A percentile compares a stretch with the other conserved stretches of the same genome.
phyloP scores from a whole-genome alignment of 495 filamentous ascomycete species.

The Acidiella bohemica region DNA sequence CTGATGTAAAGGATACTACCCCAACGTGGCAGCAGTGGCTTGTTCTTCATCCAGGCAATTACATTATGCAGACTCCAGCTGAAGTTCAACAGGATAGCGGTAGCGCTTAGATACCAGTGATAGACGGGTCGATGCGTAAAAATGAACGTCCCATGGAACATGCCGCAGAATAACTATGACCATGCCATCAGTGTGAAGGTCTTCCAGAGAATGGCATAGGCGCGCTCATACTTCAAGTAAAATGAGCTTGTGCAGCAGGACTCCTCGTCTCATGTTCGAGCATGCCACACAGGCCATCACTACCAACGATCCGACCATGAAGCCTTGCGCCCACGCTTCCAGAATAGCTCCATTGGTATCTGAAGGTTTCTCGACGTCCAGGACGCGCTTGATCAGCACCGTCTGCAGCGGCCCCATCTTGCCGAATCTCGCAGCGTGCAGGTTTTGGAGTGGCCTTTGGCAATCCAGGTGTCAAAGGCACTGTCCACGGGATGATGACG shows the following conservation, averaged over 20 bases:
- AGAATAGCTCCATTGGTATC: slow-evolving; percentile 22
- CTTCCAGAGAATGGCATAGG: not conserved
- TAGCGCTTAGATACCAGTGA: slow-evolving; percentile 28
- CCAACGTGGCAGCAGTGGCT: slow-evolving; percentile 24
- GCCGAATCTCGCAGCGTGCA: too few relatives aligned
- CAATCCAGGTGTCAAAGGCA: too few relatives aligned
- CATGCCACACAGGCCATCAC: slow-evolving; percentile 29
- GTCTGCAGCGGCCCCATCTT: too few relatives aligned
- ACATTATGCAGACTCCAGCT: slow-evolving; percentile 31
- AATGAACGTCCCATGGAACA: slow-evolving; percentile 28
- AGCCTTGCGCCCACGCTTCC: slow-evolving; percentile 31
- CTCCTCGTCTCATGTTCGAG: slow-evolving; percentile 28
- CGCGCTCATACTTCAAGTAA: slow-evolving; percentile 26
- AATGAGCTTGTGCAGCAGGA: slow-evolving; percentile 31
- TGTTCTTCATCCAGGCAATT: slow-evolving; percentile 32
- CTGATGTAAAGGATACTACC: slow-evolving; percentile 25
- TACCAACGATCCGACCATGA: slow-evolving; percentile 29
- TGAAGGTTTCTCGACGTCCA: slow-evolving; percentile 19
- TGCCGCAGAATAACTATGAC: slow-evolving; percentile 25
- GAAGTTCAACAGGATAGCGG: slow-evolving; percentile 24
- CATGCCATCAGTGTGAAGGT: not conserved
- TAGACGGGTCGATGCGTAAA: slow-evolving; percentile 24
- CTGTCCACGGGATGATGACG: too few relatives aligned
- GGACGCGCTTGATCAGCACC: not conserved
- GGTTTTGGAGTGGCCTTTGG: too few relatives aligned